Conservation (phyloP, 345 rosid genomes). For the Eutrema japonicum region DNA sequence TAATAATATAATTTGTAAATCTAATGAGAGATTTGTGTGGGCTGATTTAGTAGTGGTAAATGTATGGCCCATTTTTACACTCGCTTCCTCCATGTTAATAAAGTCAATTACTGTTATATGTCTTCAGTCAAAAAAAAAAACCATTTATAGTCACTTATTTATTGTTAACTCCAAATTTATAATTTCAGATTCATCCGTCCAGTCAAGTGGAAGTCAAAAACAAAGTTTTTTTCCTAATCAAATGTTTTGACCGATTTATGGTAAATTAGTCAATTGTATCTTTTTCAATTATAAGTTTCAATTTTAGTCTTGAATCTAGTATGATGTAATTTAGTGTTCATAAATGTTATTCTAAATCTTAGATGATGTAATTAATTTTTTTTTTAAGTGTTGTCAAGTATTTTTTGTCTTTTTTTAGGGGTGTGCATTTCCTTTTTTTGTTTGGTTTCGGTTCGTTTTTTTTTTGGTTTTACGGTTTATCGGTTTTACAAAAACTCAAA, state of each 20-base stretch:
- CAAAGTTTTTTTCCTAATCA: not conserved
- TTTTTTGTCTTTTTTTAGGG: no score
- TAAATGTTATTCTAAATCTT: not conserved
- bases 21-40: not conserved
- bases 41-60: not conserved
- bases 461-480: no score
- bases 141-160: not conserved
- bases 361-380: no score
- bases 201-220: not conserved
- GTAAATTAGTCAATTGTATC: not conserved
- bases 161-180: not conserved
- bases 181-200: not conserved
- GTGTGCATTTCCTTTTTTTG: no score
- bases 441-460: no score
- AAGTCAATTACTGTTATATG: not conserved
- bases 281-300: not conserved
- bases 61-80: slow-evolving; percentile 31
- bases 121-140: not conserved
- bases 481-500: no score
- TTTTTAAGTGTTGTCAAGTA: no score
- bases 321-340: not conserved
- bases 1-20: not conserved
- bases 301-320: not conserved
- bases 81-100: not conserved
- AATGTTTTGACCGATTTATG: not conserved